These are phyloP conservation scores for Pulicaria dysenterica DNA, from an alignment of 129 eudicot genomes.

Conservation along the genomic window DNA sequence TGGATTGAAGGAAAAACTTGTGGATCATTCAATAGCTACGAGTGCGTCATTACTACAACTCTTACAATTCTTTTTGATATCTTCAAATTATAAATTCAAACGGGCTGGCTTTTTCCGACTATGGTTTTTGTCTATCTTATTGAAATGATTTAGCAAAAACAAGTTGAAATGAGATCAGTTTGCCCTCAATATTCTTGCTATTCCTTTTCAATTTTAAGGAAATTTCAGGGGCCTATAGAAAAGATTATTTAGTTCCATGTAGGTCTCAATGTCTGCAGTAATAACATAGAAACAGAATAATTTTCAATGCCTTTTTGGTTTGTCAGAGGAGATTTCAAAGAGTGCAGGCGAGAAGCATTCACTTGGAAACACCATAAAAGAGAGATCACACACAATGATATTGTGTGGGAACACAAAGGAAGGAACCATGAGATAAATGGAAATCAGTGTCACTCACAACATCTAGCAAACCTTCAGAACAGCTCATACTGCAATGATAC, in stretches of 20 bases:
- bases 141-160: background rate
- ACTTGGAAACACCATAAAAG: conserved; percentile 51
- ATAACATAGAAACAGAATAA: too few species aligned
- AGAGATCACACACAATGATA: conserved; percentile 42
- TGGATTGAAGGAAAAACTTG: conserved; percentile 70
- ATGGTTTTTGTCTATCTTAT: background rate
- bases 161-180: background rate
- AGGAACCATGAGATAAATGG: conserved; percentile 42
- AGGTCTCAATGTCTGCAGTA: too few species aligned
- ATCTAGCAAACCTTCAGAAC: conserved; percentile 38
- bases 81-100: background rate
- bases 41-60: conserved; percentile 44
- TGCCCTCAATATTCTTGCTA: background rate
- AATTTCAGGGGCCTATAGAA: too few species aligned
- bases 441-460: conserved; percentile 31
- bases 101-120: too few species aligned
- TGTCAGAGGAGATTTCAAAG: conserved; percentile 71
- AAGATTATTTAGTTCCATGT: too few species aligned
- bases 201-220: background rate
- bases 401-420: conserved; percentile 53
- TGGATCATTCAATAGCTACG: conserved; percentile 72
- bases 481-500: conserved; percentile 49
- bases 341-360: conserved; percentile 50
- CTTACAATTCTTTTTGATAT: background rate
- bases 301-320: background rate